phyloP scores from a whole-genome alignment of 129 eudicot genomes.

The Chrysanthemum lavandulifolium region DNA sequence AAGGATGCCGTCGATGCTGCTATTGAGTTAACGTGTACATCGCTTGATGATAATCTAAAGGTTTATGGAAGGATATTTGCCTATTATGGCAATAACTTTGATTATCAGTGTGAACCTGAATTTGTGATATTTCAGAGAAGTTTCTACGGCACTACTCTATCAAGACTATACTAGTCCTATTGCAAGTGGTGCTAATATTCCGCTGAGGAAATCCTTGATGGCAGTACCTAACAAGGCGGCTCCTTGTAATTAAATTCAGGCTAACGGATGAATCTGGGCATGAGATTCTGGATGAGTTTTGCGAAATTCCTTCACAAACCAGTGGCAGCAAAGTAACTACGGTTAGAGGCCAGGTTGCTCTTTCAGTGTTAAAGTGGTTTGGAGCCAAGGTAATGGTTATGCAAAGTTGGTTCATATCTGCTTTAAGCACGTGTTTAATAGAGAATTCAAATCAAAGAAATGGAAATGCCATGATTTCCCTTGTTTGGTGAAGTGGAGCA shows the following conservation, averaged over 20 bases:
- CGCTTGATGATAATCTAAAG: no score
- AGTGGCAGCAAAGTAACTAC: neutral
- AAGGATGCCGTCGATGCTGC: no score
- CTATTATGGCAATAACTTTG: no score
- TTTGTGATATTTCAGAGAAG: neutral
- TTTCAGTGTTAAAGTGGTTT: neutral
- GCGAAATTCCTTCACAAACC: neutral
- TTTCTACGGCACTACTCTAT: neutral
- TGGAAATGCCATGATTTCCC: neutral
- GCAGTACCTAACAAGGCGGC: constrained; percentile 2
- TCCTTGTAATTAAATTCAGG: neutral
- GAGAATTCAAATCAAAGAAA: neutral
- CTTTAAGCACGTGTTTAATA: neutral
- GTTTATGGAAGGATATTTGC: no score
- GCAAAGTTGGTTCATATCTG: neutral
- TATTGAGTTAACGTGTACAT: no score
- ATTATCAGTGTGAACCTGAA: neutral
- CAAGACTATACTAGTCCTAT: neutral
- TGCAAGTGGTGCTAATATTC: neutral
- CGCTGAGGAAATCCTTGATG: constrained; percentile 1
- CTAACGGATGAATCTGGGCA: neutral
- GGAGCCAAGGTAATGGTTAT: neutral
- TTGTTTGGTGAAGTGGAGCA: neutral
- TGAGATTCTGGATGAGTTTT: neutral
- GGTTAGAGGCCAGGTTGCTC: neutral